Conservation (phyloP, 345 rosid species). For the Syzygium jambos region DNA sequence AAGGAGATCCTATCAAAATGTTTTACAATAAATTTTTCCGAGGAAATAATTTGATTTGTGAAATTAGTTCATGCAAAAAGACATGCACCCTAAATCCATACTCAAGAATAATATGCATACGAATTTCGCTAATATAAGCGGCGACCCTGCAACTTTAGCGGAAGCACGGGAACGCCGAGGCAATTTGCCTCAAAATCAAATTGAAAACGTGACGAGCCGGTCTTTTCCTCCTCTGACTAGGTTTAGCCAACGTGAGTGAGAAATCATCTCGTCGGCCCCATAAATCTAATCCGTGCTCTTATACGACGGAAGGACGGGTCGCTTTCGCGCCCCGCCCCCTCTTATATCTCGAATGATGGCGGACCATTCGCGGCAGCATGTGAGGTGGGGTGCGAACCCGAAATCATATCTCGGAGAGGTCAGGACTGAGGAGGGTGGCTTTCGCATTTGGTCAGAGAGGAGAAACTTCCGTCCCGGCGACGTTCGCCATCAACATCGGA, state of each 20-base stretch:
- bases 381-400: not conserved
- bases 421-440: not conserved
- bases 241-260: too few species aligned
- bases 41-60: too few species aligned
- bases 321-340: too few species aligned
- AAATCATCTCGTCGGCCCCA: accelerated
- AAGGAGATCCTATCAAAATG: too few species aligned
- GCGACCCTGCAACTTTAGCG: not conserved
- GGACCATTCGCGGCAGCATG: too few species aligned
- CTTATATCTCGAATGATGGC: not conserved
- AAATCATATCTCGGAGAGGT: too few species aligned
- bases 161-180: accelerated
- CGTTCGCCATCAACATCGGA: not conserved
- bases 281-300: too few species aligned
- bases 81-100: accelerated
- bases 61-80: too few species aligned
- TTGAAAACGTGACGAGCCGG: too few species aligned
- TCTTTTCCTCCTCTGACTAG: not conserved
- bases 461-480: not conserved
- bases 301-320: too few species aligned
- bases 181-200: accelerated
- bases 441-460: not conserved
- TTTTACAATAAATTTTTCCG: too few species aligned
- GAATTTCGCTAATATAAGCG: accelerated
- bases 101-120: not conserved